These are phyloP conservation scores for Nitzschia putrida DNA, from an alignment of 108 stramenopile species.

Conservation along the genomic window DNA sequence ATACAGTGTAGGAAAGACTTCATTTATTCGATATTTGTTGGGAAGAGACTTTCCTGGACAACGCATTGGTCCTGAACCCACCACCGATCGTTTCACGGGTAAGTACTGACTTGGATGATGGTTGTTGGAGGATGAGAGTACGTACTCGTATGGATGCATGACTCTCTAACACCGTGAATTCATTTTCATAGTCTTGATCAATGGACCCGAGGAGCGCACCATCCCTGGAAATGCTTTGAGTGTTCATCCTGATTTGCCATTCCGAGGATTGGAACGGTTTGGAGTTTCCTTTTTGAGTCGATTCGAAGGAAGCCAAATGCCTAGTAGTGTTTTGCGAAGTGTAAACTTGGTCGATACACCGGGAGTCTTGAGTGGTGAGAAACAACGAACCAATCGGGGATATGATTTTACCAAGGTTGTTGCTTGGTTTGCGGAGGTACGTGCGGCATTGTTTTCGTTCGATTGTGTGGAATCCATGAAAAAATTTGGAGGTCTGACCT, in stretches of 20 bases:
- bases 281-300: conserved; percentile 95
- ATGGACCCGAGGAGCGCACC: conserved; percentile 93
- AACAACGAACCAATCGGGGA: conserved; percentile 90
- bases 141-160: too few species aligned
- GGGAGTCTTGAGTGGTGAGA: conserved; percentile 97
- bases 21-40: conserved; percentile 74
- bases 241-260: conserved; percentile 94
- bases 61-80: conserved; percentile 98
- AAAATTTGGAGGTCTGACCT: too few species aligned
- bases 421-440: conserved; percentile 92
- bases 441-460: conserved; percentile 2
- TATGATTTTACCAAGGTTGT: conserved; percentile 95
- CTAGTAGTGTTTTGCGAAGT: conserved; percentile 77
- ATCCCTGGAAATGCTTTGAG: conserved; percentile 98
- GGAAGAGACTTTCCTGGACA: conserved; percentile 89
- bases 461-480: background rate
- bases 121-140: too few species aligned
- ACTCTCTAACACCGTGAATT: background rate
- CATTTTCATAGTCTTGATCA: conserved; percentile 71
- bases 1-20: conserved; percentile 96
- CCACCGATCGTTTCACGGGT: conserved; percentile 94
- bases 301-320: conserved; percentile 92
- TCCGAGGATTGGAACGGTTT: conserved; percentile 91
- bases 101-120: conserved; percentile 5
- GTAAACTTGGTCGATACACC: conserved; percentile 98